Base-by-base conservation (phyloP, 371 early-diverging fungal genomes). In the Chytridiales sp. region DNA sequence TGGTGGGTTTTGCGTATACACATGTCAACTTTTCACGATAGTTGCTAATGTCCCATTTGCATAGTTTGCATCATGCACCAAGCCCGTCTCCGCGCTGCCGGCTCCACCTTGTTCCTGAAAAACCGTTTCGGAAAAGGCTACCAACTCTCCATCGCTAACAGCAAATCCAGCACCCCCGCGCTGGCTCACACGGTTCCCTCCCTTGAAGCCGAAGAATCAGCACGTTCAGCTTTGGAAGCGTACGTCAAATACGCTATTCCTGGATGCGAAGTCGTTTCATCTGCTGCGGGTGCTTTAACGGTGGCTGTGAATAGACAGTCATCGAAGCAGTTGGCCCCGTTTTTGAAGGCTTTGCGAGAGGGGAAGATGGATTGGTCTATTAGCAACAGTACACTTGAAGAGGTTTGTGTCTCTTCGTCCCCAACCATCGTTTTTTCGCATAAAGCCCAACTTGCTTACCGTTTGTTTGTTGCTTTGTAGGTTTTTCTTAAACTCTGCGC, bases 1-100 rank as follows among this genome's bases (percentile, higher is more conserved):
- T 39, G 50, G 43, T 44, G 13, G 38, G 51, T 48, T 15, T 15
- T 48, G 11, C 48, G 21, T 44, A 29, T 22, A 13, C 8, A 17
- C 9, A 8, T 8, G 46, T 64, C 8, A 68, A 73, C 63, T 47
- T 54, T 36, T 47, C 61, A 26, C 30, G 17, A 9, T 74, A 77
- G 40, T 80, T 80, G 2, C 44, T 53, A 1, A 50, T 80, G 35
- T 68, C 81, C 4, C 61, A 67, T 27, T 26, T 15, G 17, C 27
- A 21, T 11, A 31, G 62, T 69, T 27, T 61, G 47, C 34, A 71
- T 71, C 50, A 67, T 71, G 72, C 62, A 64, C 36, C 57, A 49
- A 27, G 72, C 68, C 46, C 21, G 60, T 3, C 56, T 71, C 6
- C 64, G 62, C 15, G 68, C 68, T 8, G 38, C 59, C 9, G 72